Base-by-base conservation (phyloP, 1,139 yeast species). In the Candida sp. region DNA sequence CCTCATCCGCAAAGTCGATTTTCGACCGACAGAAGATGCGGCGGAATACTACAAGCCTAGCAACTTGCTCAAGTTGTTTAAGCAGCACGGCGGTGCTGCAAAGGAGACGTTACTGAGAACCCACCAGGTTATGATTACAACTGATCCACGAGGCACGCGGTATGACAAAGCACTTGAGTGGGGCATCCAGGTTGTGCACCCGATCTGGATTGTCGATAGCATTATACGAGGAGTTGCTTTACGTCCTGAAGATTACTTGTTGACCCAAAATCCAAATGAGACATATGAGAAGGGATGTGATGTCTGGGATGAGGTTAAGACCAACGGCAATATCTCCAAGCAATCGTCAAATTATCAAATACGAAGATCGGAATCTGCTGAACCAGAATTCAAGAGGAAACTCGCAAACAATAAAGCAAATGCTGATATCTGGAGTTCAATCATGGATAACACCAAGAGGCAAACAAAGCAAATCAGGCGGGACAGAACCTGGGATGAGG, bases 201-300 rank as follows among this genome's bases (percentile, higher is more conserved):
- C 96, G 0, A 69, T 81, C 48, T 92, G 96, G 96, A 67, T 92
- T 3, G 60, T 78, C 23, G 90, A 90, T 63, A 83, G 90, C 44
- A 63, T 83, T 3, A 70, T 75, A 43, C 72, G 96, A 54, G 83
- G 81, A 3, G 91, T 90, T 0, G 73, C 83, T 2, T 65, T 90
- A 46, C 80, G 79, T 30, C 74, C 72, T 47, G 69, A 72, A 25
- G 76, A 77, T 49, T 84, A 81, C 58, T 78, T 57, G 12, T 56
- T 74, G 26, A 59, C 57, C 7, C 58, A 63, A 11, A 61, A 63
- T 33, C 57, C 59, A 3, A 48, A 55, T 25, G 54, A 66, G 47
- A 68, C 78, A 26, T 58, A 54, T 40, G 46, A 46, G 8, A 87
- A 87, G 27, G 80, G 90, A 0, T 83, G 86, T 56, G 60, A 69